phyloP scores from a whole-genome alignment of 108 stramenopile species.

The Hondaea fermentalgiana region DNA sequence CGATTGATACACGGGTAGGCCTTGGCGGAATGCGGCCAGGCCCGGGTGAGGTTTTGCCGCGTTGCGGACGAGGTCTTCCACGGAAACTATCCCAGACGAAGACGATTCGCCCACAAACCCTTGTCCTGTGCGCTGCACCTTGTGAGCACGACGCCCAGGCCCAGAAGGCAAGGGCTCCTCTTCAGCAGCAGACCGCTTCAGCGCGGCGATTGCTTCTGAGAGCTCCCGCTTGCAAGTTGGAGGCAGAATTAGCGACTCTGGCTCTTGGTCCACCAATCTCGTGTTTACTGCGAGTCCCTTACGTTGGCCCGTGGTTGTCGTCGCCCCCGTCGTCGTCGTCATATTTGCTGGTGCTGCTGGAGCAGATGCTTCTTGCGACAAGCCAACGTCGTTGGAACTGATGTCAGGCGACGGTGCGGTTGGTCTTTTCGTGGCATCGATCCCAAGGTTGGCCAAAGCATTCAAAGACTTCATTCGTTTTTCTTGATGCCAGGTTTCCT shows the following conservation, averaged over 20 bases:
- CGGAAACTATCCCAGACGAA: neutral
- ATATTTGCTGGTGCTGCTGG: neutral
- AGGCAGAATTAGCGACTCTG: neutral
- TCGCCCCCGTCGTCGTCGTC: neutral
- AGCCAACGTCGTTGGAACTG: neutral
- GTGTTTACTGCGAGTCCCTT: too few relatives aligned
- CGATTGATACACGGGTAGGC: slow-evolving; percentile 63
- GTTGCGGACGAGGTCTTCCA: neutral
- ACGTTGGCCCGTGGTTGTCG: neutral
- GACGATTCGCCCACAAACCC: neutral
- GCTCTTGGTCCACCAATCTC: neutral
- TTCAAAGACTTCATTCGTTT: neutral
- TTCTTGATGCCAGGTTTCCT: neutral
- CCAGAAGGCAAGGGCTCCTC: too few relatives aligned
- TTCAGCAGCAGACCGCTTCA: neutral
- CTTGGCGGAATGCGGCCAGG: slow-evolving; percentile 32
- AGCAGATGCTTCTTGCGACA: neutral
- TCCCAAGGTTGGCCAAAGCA: neutral
- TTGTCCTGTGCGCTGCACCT: too few relatives aligned
- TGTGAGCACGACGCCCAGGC: too few relatives aligned
- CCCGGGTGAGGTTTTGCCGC: neutral
- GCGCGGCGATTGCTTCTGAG: neutral
- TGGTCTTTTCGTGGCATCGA: neutral
- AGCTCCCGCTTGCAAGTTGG: neutral
- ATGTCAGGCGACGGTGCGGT: neutral